Percentiles rank a stretch among this genome's conserved stretches.
Evolutionary conservation across 306 rosid genomes (phyloP).

Genomic region (Cucumis hystrix): DNA sequence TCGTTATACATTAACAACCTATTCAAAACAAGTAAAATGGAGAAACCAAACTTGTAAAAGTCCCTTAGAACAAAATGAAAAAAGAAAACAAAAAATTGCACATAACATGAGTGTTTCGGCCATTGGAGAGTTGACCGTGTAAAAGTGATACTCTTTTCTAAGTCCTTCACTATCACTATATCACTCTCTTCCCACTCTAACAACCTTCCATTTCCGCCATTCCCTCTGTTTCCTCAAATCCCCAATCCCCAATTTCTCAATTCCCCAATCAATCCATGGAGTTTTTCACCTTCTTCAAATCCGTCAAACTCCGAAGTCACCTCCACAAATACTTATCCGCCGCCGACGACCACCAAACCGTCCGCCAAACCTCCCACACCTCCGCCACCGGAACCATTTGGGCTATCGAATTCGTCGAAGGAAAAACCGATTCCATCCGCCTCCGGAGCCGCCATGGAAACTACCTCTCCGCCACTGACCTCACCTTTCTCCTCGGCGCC

Average conservation of each 20-base stretch:
- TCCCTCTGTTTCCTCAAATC: not conserved
- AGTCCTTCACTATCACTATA: not conserved
- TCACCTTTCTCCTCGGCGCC: slow-evolving; percentile 52
- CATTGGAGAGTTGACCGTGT: not conserved
- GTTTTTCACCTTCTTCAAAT: slow-evolving; percentile 46
- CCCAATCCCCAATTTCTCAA: not conserved
- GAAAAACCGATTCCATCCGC: slow-evolving; percentile 43
- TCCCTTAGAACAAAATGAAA: too few relatives aligned
- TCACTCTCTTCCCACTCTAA: not conserved
- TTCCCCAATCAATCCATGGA: slow-evolving; percentile 25
- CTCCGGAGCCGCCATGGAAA: slow-evolving; percentile 61
- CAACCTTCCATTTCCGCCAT: not conserved
- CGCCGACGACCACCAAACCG: slow-evolving; percentile 62
- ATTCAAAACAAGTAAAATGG: too few relatives aligned
- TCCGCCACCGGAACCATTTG: slow-evolving; percentile 47
- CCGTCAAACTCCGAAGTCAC: slow-evolving; percentile 66
- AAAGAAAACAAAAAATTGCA: too few relatives aligned
- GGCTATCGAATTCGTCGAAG: slow-evolving; percentile 45
- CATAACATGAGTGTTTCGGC: not conserved
- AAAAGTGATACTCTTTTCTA: not conserved
- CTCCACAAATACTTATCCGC: slow-evolving; percentile 58
- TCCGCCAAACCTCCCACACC: slow-evolving; percentile 43
- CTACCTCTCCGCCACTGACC: slow-evolving; percentile 67
- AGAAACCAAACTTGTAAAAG: too few relatives aligned
- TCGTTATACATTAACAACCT: too few relatives aligned